phyloP scores from a whole-genome alignment of 2,329 filamentous ascomycete genomes.

The Penicillium vulpinum region DNA sequence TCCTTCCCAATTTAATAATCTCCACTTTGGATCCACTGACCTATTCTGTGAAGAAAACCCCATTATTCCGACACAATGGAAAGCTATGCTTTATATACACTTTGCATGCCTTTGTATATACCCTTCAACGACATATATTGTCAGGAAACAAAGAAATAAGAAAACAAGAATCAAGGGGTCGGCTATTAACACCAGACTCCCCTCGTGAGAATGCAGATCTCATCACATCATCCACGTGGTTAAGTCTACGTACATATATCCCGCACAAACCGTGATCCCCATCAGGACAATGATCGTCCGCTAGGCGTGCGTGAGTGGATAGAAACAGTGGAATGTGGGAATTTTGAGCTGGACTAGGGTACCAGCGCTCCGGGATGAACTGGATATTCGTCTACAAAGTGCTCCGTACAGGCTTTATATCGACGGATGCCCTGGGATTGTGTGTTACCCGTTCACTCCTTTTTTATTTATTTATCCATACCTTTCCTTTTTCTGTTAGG shows the following conservation, averaged over 20 bases:
- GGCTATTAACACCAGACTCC: too few species aligned
- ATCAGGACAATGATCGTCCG: conserved; percentile 5
- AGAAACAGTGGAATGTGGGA: not conserved
- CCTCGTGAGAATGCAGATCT: too few species aligned
- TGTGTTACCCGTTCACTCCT: conserved; percentile 4
- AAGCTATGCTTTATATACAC: not conserved
- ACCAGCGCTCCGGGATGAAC: not conserved
- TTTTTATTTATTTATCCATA: conserved; percentile 13
- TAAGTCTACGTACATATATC: not conserved
- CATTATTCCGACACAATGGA: not conserved
- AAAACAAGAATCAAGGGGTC: too few species aligned
- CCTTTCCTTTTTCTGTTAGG: not conserved
- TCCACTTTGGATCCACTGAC: not conserved
- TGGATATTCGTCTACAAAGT: not conserved
- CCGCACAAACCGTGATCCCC: not conserved
- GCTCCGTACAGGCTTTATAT: conserved; percentile 3
- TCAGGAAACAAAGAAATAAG: too few species aligned
- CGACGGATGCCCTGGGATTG: not conserved
- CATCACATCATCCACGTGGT: not conserved
- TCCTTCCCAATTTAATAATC: not conserved
- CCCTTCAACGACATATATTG: too few species aligned
- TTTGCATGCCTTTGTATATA: too few species aligned
- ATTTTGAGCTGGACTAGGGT: not conserved
- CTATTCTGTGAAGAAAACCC: not conserved
- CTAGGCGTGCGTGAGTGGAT: conserved; percentile 8